Conservation (phyloP, 1,284 basidiomycete genomes). For the Irpex sp. region DNA sequence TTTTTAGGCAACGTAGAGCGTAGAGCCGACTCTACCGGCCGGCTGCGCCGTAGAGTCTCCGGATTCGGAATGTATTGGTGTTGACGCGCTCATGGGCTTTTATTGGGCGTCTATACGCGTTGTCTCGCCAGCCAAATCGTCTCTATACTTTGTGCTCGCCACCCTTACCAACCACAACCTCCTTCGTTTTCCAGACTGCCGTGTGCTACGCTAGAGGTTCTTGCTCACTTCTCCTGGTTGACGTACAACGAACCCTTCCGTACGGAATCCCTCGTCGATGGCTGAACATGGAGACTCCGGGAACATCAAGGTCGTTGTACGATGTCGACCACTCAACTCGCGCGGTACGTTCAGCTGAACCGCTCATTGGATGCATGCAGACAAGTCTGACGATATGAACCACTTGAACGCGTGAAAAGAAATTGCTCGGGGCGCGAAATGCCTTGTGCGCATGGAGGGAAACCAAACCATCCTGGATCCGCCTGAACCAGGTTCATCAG, state of each 20-base stretch:
- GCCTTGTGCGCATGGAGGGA: constrained; percentile 89
- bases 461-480: constrained; percentile 90
- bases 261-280: constrained; percentile 37
- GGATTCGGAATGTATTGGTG: too few species aligned
- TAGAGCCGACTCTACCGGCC: too few species aligned
- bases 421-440: constrained; percentile 86
- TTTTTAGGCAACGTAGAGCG: too few species aligned
- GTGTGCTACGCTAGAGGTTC: not conserved
- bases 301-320: constrained; percentile 95
- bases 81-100: not conserved
- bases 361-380: too few species aligned
- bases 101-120: constrained; percentile 7
- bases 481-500: constrained; percentile 70
- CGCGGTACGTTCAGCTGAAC: constrained; percentile 59
- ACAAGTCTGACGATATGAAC: not conserved
- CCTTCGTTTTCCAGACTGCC: not conserved
- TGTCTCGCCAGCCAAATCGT: constrained; percentile 5
- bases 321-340: constrained; percentile 93
- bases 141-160: constrained; percentile 5
- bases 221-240: not conserved
- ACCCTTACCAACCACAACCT: constrained; percentile 5
- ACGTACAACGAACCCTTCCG: not conserved
- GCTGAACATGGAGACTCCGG: constrained; percentile 61
- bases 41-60: too few species aligned
- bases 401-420: constrained; percentile 45